Base-by-base conservation (phyloP, 148 eudicot species). In the Arbutus unedo region DNA sequence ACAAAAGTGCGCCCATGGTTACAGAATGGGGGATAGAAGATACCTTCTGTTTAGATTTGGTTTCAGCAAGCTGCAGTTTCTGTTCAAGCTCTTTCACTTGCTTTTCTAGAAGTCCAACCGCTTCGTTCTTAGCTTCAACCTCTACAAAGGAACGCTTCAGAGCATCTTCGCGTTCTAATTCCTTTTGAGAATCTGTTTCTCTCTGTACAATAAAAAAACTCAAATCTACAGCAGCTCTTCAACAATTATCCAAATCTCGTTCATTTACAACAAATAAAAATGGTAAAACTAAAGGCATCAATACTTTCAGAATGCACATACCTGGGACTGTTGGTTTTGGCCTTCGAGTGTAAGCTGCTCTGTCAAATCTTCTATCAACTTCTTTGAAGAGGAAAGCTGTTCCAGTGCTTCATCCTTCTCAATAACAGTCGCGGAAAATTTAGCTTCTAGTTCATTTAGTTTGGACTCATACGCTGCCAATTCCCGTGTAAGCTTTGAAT, bases 1-100 rank as follows among this genome's bases (percentile, higher is more conserved):
- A 15, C 14, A 67, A 2, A 49, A 23, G 49, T 23, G 21, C 6
- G 13, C 6, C 45, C 15, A 49, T 31, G 66, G 6, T 6, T 45
- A 77, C 25, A 31, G 16, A 54, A 10, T 56, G 80, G 57, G 53
- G 53, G 66, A 25, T 14, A 48, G 79, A 82, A 81, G 82, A 85
- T 55, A 94, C 99, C 97, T 92, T 91, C 81, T 89, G 91, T 85
- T 89, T 90, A 14, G 85, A 81, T 85, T 80, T 83, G 73, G 91
- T 78, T 76, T 87, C 91, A 45, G 87, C 86, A 72, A 82, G 83
- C 84, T 91, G 91, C 50, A 92, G 86, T 81, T 90, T 92, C 83
- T 91, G 91, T 84, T 91, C 90, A n/a, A 94, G 91, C 82, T 96
- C 97, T 89, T 93, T 90, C 44, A 93, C 81, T 86, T 91, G 91